Evolutionary conservation across 495 filamentous ascomycete genomes (phyloP).

Genomic region (Astrothelium subdiscretum): DNA sequence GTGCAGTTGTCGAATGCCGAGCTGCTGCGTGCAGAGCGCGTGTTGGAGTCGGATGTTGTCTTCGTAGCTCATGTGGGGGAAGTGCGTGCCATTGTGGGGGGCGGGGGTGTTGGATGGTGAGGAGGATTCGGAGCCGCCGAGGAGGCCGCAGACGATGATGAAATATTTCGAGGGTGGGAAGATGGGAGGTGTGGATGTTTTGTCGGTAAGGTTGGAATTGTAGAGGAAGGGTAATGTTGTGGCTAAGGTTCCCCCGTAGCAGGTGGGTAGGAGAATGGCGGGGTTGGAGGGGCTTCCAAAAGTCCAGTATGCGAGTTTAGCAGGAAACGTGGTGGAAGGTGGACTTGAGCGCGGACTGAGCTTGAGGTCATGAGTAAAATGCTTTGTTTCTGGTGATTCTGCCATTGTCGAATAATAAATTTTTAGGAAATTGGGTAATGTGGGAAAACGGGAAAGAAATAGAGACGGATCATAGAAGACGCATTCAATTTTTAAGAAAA

Average conservation of each 20-base stretch:
- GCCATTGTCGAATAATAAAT: slow-evolving; percentile 9
- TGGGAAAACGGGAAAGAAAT: too few relatives aligned
- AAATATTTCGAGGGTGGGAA: slow-evolving; percentile 17
- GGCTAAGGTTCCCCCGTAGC: slow-evolving; percentile 20
- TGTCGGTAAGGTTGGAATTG: not conserved
- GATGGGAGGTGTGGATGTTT: slow-evolving; percentile 3
- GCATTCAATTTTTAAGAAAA: too few relatives aligned
- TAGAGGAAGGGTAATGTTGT: slow-evolving; percentile 20
- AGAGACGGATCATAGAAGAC: too few relatives aligned
- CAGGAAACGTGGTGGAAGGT: slow-evolving; percentile 12
- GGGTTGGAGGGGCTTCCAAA: slow-evolving; percentile 18
- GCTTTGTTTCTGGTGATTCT: slow-evolving; percentile 15
- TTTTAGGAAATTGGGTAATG: not conserved
- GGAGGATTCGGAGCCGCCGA: slow-evolving; percentile 19
- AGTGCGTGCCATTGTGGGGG: slow-evolving; percentile 15
- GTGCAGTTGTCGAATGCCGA: slow-evolving; percentile 18
- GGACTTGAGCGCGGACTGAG: slow-evolving; percentile 16
- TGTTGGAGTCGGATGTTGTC: slow-evolving; percentile 21
- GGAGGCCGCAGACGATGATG: slow-evolving; percentile 20
- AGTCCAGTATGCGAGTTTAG: slow-evolving; percentile 21
- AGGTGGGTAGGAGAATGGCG: slow-evolving; percentile 18
- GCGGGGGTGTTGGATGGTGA: slow-evolving; percentile 17
- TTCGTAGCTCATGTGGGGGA: slow-evolving; percentile 20
- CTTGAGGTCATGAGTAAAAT: slow-evolving; percentile 14
- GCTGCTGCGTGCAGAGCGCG: slow-evolving; percentile 14